Base-by-base conservation (phyloP, 2,329 filamentous ascomycete species). In the Venturia effusa region DNA sequence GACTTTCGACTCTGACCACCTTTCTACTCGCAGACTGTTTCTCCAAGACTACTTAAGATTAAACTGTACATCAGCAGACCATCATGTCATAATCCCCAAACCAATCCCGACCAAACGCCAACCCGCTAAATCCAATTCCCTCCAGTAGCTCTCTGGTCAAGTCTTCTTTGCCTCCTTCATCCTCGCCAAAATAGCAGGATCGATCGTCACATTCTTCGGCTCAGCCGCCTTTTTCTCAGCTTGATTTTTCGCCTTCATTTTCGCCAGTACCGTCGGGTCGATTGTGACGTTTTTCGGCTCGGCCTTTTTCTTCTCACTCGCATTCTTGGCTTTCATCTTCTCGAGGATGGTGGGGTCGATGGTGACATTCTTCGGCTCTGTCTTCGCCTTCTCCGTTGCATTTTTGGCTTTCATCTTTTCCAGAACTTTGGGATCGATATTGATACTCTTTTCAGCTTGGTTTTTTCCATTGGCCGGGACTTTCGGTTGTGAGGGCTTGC, bases 271-370 rank as follows among this genome's bases (percentile, higher is more conserved):
- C 3, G 59, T 45, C 5, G 65, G 57, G 40, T 66, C 40, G 24
- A 65, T 61, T 13, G 43, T 67, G 13, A 66, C 65, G 8, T 62
- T 48, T n/a, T 60, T 65, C 30, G 40, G 43, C 10, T 59, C 24
- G 15, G 27, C 17, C 24, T 32, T 62, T 3, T 19, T 2, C n/a
- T 37, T 59, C 8, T 45, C 32, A 2, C 32, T 13, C 22, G 24
- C 43, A 15, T 7, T 24, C 22, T 59, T 54, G 3, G 32, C 24
- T 40, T 66, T 64, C 62, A 66, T 64, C 34, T 59, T 61, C 3
- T n/a, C 34, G 17, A 66, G 59, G n/a, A 62, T 41, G 3, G 65
- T 37, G n/a, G 65, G 57, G 57, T 66, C 37, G 27, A 64, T 61
- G n/a, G 40, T 67, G 13, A 66, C 64, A 11, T 59, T 43, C 22